phyloP scores from a whole-genome alignment of 225 moss, liverwort and hornwort genomes.

The Polytrichum commune region DNA sequence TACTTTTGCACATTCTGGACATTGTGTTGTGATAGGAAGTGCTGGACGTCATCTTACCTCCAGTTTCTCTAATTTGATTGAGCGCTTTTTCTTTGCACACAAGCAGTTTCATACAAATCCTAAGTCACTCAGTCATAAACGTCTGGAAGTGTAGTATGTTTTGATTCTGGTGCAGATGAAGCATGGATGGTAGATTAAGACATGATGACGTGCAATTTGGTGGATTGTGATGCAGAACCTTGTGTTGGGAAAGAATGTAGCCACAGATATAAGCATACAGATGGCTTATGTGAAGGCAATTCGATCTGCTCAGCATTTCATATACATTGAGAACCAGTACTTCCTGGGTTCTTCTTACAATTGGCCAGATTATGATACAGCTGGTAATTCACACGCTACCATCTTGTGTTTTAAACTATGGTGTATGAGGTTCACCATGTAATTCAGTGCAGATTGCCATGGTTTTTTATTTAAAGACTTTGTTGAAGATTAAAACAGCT shows the following conservation, averaged over 20 bases:
- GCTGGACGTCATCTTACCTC: not conserved
- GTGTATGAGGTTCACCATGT: no score
- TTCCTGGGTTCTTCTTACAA: slow-evolving; percentile 95
- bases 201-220: not conserved
- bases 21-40: no score
- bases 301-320: slow-evolving; percentile 82
- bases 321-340: slow-evolving; percentile 95
- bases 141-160: not conserved
- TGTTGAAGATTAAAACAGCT: not conserved
- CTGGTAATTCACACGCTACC: slow-evolving; percentile 35
- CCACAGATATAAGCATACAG: slow-evolving; percentile 83
- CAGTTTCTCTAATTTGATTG: not conserved
- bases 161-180: not conserved
- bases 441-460: no score
- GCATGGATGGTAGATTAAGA: not conserved
- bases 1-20: no score
- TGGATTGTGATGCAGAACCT: slow-evolving; percentile 40
- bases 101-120: not conserved
- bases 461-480: no score
- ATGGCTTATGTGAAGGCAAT: slow-evolving; percentile 88
- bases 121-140: no score
- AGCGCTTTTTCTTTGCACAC: not conserved
- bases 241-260: slow-evolving; percentile 86
- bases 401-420: no score
- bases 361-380: slow-evolving; percentile 83